Evolutionary conservation across 768 basidiomycete genomes (phyloP), one percentile per base, ranked within the genome.

Genomic region (Leccinum fibrillosum): DNA sequence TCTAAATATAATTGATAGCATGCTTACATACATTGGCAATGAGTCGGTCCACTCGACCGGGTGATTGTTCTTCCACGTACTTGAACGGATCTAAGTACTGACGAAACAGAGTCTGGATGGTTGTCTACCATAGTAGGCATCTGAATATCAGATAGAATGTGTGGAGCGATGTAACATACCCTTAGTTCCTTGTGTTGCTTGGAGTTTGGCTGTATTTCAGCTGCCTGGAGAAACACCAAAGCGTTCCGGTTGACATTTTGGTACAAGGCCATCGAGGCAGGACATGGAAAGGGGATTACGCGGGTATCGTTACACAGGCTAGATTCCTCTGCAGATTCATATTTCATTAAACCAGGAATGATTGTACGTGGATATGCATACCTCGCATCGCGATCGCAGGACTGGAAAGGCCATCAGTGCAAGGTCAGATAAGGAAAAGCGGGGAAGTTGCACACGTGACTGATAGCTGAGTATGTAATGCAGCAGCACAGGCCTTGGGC

Each of bases 61-160:
- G 42, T 3, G 28, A 6, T 28, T 67, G 64, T 15, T 68, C 66
- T 25, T 59, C 58, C 8, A 69, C 1, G n/a, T 63, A 47, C 52
- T 63, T 68, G 56, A 47, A 61, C 1, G 55, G 59, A 23, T 63
- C 17, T 25, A 67, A 11, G 48, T 54, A 45, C 49, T 47, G 45
- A 6, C 4, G 52, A 23, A 49, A 11, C 17, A 67, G 61, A 0
- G 23, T 19, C 7, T 10, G 49, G 11, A 66, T 13, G 44, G 58
- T 66, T 6, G 4, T 32, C 66, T 67, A 30, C 19, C 4, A 3
- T 8, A 15, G 23, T 8, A 15, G 23, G 10, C 5, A 39, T 6
- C 11, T 23, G 34, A 55, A 23, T 13, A n/a, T 10, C 3, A 37
- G 17, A 44, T 6, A 42, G 8, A 5, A 47, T 6, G 10, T 15